phyloP scores from a whole-genome alignment of 2,329 filamentous ascomycete species.

The Talaromyces atroroseus region DNA sequence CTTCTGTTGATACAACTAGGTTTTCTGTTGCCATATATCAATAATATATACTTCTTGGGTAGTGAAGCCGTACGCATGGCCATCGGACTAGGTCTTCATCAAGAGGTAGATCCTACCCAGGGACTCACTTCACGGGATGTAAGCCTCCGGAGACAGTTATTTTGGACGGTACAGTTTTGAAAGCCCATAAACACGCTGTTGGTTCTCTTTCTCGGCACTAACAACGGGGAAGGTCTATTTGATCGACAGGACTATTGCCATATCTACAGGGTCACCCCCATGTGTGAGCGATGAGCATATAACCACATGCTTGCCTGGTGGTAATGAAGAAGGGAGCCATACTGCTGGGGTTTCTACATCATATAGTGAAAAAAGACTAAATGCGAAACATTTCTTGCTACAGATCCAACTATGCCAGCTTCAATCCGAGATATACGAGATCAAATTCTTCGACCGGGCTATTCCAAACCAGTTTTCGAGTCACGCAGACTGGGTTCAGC shows the following conservation, averaged over 20 bases:
- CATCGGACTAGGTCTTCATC: constrained; percentile 3
- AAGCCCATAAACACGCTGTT: background rate
- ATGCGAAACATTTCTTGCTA: constrained; percentile 1
- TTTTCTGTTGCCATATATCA: constrained; percentile 3
- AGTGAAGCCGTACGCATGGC: constrained; percentile 6
- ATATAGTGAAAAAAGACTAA: constrained; percentile 1
- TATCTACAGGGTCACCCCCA: constrained; percentile 2
- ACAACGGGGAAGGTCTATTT: constrained; percentile 6
- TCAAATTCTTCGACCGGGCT: background rate
- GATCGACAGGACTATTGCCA: constrained; percentile 4
- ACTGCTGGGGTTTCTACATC: background rate
- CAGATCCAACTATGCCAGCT: constrained; percentile 6
- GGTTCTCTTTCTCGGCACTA: background rate
- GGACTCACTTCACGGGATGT: background rate
- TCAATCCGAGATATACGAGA: background rate
- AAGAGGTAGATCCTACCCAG: background rate
- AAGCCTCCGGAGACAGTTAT: constrained; percentile 2
- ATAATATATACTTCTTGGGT: constrained; percentile 1
- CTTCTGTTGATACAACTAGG: constrained; percentile 5
- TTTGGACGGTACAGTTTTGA: constrained; percentile 5
- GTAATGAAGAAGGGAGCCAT: constrained; percentile 1
- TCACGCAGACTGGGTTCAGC: background rate
- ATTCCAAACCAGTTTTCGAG: background rate
- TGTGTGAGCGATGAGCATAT: constrained; percentile 7
- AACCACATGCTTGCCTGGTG: background rate